Percentiles rank a stretch among this genome's conserved stretches.
These are phyloP conservation scores for Begonia loranthoides DNA, from an alignment of 306 rosid genomes.

Conservation along the genomic window DNA sequence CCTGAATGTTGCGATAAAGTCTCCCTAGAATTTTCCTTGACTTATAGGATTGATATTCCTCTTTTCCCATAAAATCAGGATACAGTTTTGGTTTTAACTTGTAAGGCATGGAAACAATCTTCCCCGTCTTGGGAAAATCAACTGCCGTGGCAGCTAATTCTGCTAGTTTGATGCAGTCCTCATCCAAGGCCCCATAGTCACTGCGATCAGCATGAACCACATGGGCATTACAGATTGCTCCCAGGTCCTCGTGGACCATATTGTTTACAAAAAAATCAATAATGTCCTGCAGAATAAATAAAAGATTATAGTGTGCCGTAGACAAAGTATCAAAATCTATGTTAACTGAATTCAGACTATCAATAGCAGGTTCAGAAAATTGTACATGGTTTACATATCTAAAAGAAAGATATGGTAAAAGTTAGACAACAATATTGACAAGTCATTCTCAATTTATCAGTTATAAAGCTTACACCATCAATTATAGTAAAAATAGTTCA, in stretches of 20 bases:
- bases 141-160: constrained; percentile 82
- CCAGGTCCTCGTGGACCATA: constrained; percentile 64
- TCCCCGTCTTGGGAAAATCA: constrained; percentile 85
- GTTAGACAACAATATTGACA: no score
- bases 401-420: no score
- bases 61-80: constrained; percentile 93
- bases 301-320: no score
- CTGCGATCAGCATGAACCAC: constrained; percentile 90
- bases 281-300: constrained; percentile 45
- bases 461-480: no score
- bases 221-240: constrained; percentile 80
- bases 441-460: no score
- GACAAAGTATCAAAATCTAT: no score
- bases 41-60: constrained; percentile 47
- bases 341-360: no score
- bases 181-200: constrained; percentile 55
- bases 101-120: constrained; percentile 44
- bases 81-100: constrained; percentile 56
- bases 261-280: constrained; percentile 47
- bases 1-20: constrained; percentile 49
- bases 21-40: constrained; percentile 66
- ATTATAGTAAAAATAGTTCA: no score
- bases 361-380: no score
- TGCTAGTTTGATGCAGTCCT: constrained; percentile 49
- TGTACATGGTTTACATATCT: no score